Conservation (phyloP, 176 grass and related monocot species). For the Triticum urartu region DNA sequence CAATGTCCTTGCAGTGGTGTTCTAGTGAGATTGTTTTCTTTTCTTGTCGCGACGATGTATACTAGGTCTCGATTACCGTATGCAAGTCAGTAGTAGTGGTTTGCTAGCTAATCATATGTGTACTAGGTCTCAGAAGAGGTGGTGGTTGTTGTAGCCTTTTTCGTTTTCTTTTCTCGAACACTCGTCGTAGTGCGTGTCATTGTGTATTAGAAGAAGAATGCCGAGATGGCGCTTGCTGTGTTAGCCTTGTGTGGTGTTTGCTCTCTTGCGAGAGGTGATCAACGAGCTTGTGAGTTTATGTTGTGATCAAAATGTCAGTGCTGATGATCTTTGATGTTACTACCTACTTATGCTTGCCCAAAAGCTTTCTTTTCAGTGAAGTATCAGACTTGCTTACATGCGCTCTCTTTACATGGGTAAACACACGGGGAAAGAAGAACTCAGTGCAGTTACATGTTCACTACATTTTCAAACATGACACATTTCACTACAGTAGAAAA, state of each 20-base stretch:
- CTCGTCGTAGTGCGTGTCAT: not conserved
- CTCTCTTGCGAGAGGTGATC: not conserved
- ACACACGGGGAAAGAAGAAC: not conserved
- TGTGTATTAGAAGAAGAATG: not conserved
- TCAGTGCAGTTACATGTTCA: not conserved
- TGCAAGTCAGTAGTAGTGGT: slow-evolving; percentile 15
- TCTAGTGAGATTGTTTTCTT: slow-evolving; percentile 18
- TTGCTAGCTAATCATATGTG: not conserved
- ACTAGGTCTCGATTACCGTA: slow-evolving; percentile 4
- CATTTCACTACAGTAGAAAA: not conserved
- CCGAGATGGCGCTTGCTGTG: not conserved
- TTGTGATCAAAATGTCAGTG: not conserved
- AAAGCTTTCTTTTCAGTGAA: not conserved
- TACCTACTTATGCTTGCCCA: not conserved
- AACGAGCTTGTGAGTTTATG: slow-evolving; percentile 16
- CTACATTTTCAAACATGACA: slow-evolving; percentile 4
- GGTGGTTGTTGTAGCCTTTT: not conserved
- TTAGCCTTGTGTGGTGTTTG: not conserved
- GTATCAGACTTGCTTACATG: slow-evolving; percentile 23
- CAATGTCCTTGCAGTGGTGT: not conserved
- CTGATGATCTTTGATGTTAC: not conserved
- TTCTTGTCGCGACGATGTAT: slow-evolving; percentile 1
- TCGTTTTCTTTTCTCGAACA: not conserved
- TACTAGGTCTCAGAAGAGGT: not conserved
- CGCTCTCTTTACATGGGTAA: not conserved